Evolutionary conservation across 2,329 filamentous ascomycete species (phyloP), one percentile per base, ranked within the genome.

Genomic region (Neospermospora avenae): DNA sequence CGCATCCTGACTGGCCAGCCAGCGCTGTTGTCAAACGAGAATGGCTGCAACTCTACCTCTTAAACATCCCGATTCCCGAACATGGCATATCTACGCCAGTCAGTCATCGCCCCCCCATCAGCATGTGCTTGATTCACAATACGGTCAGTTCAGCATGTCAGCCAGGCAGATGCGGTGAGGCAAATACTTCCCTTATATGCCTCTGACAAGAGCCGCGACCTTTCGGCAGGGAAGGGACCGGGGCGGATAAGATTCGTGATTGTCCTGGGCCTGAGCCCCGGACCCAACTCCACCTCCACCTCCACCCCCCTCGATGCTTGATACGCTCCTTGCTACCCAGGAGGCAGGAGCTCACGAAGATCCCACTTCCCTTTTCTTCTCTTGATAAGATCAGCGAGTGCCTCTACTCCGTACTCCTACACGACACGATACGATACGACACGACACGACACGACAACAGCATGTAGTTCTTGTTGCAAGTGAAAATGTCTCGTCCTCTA

Each of bases 401-500:
- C 25, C 2, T 18, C 8, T n/a, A n/a, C n/a, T n/a, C n/a, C n/a
- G n/a, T n/a, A n/a, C n/a, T n/a, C n/a, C n/a, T n/a, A n/a, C n/a
- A n/a, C n/a, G n/a, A n/a, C n/a, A n/a, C n/a, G n/a, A n/a, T n/a
- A n/a, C n/a, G n/a, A n/a, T n/a, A n/a, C n/a, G n/a, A n/a, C n/a
- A n/a, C n/a, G n/a, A n/a, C n/a, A n/a, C n/a, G n/a, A n/a, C n/a
- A n/a, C n/a, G n/a, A n/a, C n/a, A n/a, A 57, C 58, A 63, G 56
- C 49, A 63, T 63, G 59, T 61, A 57, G 37, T 44, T 20, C 31
- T 20, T 55, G 44, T 31, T 22, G 22, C 35, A 57, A 45, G 10
- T 42, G 24, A 60, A 16, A 18, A 42, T 62, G 59, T 39, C 56
- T 16, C 39, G 48, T n/a, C 55, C 58, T 48, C 57, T 57, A 45